A percentile compares a stretch with the other conserved stretches of the same genome.
These are phyloP conservation scores for Globisporangium cystogenes DNA, from an alignment of 352 stramenopile species.

Conservation along the genomic window DNA sequence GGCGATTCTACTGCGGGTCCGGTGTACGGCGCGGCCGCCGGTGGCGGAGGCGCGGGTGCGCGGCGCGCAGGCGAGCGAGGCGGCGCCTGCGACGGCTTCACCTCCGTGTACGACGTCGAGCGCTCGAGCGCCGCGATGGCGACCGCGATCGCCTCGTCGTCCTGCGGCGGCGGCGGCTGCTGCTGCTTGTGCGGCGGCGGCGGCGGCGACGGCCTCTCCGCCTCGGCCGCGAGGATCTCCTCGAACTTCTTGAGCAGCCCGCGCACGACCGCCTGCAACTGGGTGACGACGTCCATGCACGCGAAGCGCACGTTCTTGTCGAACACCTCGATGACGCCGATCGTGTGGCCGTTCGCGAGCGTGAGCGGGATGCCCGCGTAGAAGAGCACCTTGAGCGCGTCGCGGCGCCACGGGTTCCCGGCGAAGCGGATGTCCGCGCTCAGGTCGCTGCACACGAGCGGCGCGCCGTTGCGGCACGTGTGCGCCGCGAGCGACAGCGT, in stretches of 20 bases:
- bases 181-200: background rate
- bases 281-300: slow-evolving; percentile 55
- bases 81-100: slow-evolving; percentile 8
- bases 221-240: slow-evolving; percentile 35
- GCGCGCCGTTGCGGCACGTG: slow-evolving; percentile 51
- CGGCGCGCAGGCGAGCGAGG: slow-evolving; percentile 10
- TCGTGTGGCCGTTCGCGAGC: slow-evolving; percentile 59
- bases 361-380: slow-evolving; percentile 80
- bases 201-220: background rate
- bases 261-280: slow-evolving; percentile 72
- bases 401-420: slow-evolving; percentile 48
- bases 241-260: slow-evolving; percentile 71
- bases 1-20: background rate
- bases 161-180: slow-evolving; percentile 4
- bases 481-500: slow-evolving; percentile 55
- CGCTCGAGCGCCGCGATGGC: slow-evolving; percentile 15
- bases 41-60: slow-evolving; percentile 12
- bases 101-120: slow-evolving; percentile 18
- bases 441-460: slow-evolving; percentile 67
- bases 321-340: slow-evolving; percentile 71
- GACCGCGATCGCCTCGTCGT: slow-evolving; percentile 13
- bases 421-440: slow-evolving; percentile 59
- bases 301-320: slow-evolving; percentile 41
- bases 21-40: slow-evolving; percentile 3
- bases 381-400: slow-evolving; percentile 44